Percentiles rank a stretch among this genome's conserved stretches.
These are phyloP conservation scores for Arthrinium phaeospermum DNA, from an alignment of 2,329 filamentous ascomycete species.

Conservation along the genomic window DNA sequence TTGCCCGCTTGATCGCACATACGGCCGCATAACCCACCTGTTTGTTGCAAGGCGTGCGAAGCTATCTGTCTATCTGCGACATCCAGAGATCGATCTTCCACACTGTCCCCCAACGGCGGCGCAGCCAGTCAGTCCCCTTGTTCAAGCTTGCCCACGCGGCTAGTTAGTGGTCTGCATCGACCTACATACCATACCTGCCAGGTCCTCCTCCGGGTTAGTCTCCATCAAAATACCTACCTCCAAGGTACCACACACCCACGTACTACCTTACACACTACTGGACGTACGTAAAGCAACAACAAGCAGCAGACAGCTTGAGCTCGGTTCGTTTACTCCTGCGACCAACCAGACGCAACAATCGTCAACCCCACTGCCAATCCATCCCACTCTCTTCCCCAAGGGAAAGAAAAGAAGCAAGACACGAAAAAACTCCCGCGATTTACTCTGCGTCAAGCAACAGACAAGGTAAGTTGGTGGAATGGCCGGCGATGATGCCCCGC, in stretches of 20 bases:
- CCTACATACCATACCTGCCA: neutral
- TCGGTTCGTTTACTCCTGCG: constrained; percentile 10
- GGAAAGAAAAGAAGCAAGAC: constrained; percentile 26
- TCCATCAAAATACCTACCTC: constrained; percentile 22
- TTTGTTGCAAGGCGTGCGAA: constrained; percentile 3
- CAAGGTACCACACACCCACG: constrained; percentile 27
- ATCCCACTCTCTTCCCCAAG: constrained; percentile 25
- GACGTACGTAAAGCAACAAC: constrained; percentile 9
- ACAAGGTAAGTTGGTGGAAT: constrained; percentile 13
- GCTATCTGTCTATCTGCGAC: neutral
- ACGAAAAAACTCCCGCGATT: constrained; percentile 26
- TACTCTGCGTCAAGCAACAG: constrained; percentile 20
- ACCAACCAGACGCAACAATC: constrained; percentile 11
- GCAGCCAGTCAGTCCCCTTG: neutral
- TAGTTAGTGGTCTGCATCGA: constrained; percentile 15
- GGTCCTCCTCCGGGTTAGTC: neutral
- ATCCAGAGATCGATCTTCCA: neutral
- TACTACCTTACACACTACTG: neutral
- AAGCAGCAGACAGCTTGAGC: constrained; percentile 6
- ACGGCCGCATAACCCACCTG: neutral
- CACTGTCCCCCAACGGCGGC: neutral
- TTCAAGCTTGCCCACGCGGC: constrained; percentile 5
- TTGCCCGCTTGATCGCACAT: constrained; percentile 17
- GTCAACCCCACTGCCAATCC: constrained; percentile 9
- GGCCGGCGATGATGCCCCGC: neutral